Evolutionary conservation across 2,329 filamentous ascomycete genomes (phyloP).

Genomic region (Huntiella moniliformis): DNA sequence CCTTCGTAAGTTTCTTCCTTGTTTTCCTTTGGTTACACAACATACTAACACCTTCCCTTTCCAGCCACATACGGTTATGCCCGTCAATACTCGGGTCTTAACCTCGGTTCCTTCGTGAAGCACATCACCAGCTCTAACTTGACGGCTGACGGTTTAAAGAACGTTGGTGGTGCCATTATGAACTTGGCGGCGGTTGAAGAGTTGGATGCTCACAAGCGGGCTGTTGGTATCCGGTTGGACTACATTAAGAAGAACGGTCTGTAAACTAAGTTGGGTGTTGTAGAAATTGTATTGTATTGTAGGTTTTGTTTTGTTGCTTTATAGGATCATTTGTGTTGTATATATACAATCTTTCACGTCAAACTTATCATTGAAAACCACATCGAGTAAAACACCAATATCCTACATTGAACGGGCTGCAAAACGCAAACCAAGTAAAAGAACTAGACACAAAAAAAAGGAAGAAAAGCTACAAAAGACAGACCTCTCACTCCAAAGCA

Average conservation of each 20-base stretch:
- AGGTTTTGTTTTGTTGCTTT: neutral
- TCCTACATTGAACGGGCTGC: too few species aligned
- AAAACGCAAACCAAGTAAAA: too few species aligned
- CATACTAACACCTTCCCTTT: slow-evolving; percentile 13
- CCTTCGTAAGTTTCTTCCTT: slow-evolving; percentile 51
- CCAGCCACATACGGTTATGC: slow-evolving; percentile 92
- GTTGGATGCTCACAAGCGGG: slow-evolving; percentile 77
- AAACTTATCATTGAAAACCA: too few species aligned
- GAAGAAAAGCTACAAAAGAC: neutral
- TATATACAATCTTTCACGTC: neutral
- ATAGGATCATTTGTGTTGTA: neutral
- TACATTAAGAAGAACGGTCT: slow-evolving; percentile 22
- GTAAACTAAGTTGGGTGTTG: neutral
- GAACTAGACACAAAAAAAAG: neutral
- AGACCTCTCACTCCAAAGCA: neutral
- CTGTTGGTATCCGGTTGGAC: slow-evolving; percentile 65
- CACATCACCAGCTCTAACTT: slow-evolving; percentile 92
- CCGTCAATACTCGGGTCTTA: slow-evolving; percentile 96
- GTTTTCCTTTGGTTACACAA: neutral
- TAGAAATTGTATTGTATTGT: neutral
- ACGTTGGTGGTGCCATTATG: slow-evolving; percentile 83
- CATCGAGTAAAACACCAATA: too few species aligned
- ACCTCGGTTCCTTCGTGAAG: slow-evolving; percentile 88
- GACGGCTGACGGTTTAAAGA: slow-evolving; percentile 64
- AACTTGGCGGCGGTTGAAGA: slow-evolving; percentile 86